Evolutionary conservation across 768 basidiomycete genomes (phyloP), one percentile per base, ranked within the genome.

Genomic region (Rhodotorula graminis): DNA sequence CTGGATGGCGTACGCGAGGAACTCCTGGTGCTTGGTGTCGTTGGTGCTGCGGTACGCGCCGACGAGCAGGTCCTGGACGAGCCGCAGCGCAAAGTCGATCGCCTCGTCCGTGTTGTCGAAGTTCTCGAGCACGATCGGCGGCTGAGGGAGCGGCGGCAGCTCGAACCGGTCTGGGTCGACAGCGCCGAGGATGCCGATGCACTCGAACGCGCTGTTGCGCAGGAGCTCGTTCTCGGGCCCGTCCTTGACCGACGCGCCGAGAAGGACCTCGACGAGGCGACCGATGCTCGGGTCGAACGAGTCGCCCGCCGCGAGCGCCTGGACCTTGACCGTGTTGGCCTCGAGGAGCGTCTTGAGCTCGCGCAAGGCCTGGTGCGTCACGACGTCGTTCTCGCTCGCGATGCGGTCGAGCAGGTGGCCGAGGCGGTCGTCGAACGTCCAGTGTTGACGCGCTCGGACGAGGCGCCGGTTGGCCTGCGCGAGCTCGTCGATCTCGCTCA

Each of bases 121-220:
- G 79, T 97, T 93, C 78, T 85, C 86, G 71, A 88, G 83, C 61
- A 97, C 85, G 59, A 93, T 85, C 82, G 90, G 89, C 23, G 81
- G 73, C 57, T 85, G 84, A 5, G 85, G 81, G 50, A 81, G 82
- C 44, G 84, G 80, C 2, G 83, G 82, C 29, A 92, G 84, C 73
- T 91, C 89, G 77, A 90, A 90, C 61, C 96, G 86, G 83, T 98
- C 95, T 1, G 95, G 95, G 81, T 99, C 96, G 27, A 94, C 85
- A 4, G 96, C 96, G 12, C 96, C 96, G 21, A 98, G 82, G 31
- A 91, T 86, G 3, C 94, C 93, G 67, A 98, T 87, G 79, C 92
- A 96, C 78, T 96, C 91, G 78, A 89, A 93, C 1, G 92, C 89
- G 29, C 90, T 81, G 56, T 87, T 82, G 27, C 88, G 87, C 16